Percentiles rank a stretch among this genome's conserved stretches.
These are phyloP conservation scores for Wallacemonas sp. DNA, from an alignment of 208 protist genomes.

Conservation along the genomic window DNA sequence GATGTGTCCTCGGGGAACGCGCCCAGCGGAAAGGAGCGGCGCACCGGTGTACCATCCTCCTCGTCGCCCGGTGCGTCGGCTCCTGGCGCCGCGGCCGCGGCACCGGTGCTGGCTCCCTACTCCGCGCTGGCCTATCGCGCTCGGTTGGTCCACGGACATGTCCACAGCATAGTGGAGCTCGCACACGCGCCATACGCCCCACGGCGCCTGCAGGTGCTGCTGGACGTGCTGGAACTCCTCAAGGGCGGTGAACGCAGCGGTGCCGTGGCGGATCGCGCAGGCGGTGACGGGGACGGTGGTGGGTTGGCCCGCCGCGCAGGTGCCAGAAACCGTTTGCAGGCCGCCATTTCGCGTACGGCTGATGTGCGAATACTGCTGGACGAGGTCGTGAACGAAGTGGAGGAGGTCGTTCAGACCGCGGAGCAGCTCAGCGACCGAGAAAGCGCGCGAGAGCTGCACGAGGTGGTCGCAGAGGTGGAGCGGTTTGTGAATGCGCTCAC, in stretches of 20 bases:
- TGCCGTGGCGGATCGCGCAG: background rate
- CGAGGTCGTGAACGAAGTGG: conserved; percentile 17
- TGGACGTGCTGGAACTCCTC: conserved; percentile 45
- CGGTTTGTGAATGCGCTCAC: conserved; percentile 10
- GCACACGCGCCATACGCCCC: conserved; percentile 61
- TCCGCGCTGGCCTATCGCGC: conserved; percentile 56
- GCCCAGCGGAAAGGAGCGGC: too few species aligned
- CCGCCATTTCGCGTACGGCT: conserved; percentile 14
- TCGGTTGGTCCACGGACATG: conserved; percentile 41
- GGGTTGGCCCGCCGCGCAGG: background rate
- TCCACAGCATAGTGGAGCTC: conserved; percentile 45
- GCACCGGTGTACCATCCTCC: too few species aligned
- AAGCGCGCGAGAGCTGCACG: conserved; percentile 18
- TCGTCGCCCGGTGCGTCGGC: background rate
- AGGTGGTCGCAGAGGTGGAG: conserved; percentile 23
- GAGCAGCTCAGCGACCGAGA: conserved; percentile 26
- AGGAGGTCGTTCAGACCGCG: conserved; percentile 15
- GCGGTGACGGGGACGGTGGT: background rate
- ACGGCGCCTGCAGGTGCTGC: conserved; percentile 44
- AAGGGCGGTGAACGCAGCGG: background rate
- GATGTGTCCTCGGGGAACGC: background rate
- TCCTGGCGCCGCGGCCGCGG: conserved; percentile 5
- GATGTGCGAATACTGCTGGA: conserved; percentile 24
- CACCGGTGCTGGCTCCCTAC: conserved; percentile 11
- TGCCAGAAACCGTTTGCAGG: background rate